A percentile compares a stretch with the other conserved stretches of the same genome.
Conservation (phyloP, 768 basidiomycete genomes). For the Leccinum olivaceopallidum region DNA sequence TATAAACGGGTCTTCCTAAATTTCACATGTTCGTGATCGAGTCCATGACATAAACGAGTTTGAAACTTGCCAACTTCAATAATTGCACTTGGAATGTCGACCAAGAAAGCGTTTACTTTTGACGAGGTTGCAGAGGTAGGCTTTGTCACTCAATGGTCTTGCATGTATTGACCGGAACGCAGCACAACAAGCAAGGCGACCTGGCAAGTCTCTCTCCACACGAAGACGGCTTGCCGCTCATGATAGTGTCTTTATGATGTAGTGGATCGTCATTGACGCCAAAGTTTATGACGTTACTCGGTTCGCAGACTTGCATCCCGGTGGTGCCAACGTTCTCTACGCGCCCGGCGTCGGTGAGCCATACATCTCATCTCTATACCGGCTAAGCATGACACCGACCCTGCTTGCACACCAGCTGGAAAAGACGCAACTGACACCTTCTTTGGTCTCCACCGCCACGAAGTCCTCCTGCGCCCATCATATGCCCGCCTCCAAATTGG, state of each 20-base stretch:
- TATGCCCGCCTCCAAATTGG: slow-evolving; percentile 73
- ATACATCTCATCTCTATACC: neutral
- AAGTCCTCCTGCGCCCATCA: slow-evolving; percentile 74
- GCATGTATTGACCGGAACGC: neutral
- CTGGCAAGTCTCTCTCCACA: slow-evolving; percentile 47
- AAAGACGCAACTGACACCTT: slow-evolving; percentile 78
- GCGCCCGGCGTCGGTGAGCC: slow-evolving; percentile 63
- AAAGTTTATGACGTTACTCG: slow-evolving; percentile 81
- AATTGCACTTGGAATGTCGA: slow-evolving; percentile 14
- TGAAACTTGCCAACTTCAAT: neutral
- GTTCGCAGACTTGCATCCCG: slow-evolving; percentile 83
- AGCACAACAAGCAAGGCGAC: slow-evolving; percentile 90
- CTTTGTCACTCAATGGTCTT: neutral
- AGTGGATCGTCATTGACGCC: slow-evolving; percentile 84
- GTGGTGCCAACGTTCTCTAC: slow-evolving; percentile 74
- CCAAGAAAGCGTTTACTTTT: slow-evolving; percentile 41
- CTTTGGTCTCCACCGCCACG: slow-evolving; percentile 83
- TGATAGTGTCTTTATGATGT: neutral
- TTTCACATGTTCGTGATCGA: neutral
- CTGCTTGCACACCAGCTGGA: slow-evolving; percentile 47
- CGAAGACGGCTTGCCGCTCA: slow-evolving; percentile 2
- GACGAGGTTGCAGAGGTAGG: slow-evolving; percentile 72
- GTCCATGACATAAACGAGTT: too few relatives aligned
- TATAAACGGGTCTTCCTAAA: neutral
- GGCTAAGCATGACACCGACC: neutral